Conservation (phyloP, 306 rosid species). For the Cicer cuneatum region DNA sequence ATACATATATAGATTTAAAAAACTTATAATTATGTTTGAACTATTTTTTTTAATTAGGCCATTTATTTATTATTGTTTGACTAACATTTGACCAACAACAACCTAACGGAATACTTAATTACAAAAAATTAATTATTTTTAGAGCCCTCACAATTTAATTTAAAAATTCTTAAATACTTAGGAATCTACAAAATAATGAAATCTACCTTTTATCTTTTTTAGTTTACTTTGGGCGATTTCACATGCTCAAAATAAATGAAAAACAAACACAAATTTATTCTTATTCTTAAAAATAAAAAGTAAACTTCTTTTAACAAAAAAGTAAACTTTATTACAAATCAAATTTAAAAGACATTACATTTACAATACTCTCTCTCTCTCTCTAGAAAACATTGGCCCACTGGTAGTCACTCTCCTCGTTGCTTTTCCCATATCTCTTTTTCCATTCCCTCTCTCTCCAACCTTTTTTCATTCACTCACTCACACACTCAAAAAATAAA, state of each 20-base stretch:
- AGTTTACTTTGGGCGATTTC: neutral
- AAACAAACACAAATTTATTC: neutral
- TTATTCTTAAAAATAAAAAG: neutral
- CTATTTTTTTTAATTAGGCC: too few species aligned
- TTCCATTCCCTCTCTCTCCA: constrained; percentile 44
- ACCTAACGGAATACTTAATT: too few species aligned
- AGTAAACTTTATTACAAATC: constrained; percentile 23
- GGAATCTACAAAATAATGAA: too few species aligned
- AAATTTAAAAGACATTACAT: constrained; percentile 5
- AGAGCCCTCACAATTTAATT: too few species aligned
- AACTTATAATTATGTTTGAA: too few species aligned
- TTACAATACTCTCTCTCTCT: neutral
- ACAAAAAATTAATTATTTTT: too few species aligned
- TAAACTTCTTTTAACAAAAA: neutral
- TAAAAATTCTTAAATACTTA: too few species aligned
- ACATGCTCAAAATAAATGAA: neutral
- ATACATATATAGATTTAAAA: too few species aligned
- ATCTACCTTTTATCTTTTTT: too few species aligned
- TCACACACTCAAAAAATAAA: constrained; percentile 12
- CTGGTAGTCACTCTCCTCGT: neutral
- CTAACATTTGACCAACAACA: too few species aligned
- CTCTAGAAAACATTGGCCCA: constrained; percentile 33
- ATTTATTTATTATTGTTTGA: too few species aligned
- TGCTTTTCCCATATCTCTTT: constrained; percentile 30
- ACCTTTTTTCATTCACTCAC: constrained; percentile 42